phyloP scores from a whole-genome alignment of 2,329 filamentous ascomycete genomes.

The Falciphora oryzae region DNA sequence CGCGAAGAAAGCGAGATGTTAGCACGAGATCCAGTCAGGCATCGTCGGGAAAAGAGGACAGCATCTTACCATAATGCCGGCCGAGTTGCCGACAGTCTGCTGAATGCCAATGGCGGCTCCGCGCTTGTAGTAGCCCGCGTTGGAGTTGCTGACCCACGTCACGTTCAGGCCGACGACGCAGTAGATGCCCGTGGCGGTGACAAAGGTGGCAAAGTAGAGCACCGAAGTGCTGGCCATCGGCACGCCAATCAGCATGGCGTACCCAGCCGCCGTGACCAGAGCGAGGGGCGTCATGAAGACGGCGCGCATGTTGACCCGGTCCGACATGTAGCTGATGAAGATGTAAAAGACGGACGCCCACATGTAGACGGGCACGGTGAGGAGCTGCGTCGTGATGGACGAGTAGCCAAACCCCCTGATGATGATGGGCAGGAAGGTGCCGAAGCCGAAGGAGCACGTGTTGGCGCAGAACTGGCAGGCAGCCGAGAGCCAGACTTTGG shows the following conservation, averaged over 20 bases:
- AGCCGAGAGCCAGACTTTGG: constrained; percentile 23
- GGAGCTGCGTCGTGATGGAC: constrained; percentile 11
- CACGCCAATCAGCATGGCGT: constrained; percentile 12
- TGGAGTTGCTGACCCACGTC: constrained; percentile 14
- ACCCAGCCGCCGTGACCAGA: constrained; percentile 11
- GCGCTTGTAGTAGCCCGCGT: constrained; percentile 17
- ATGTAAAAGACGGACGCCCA: constrained; percentile 13
- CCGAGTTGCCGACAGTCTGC: constrained; percentile 20
- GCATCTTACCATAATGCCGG: constrained; percentile 17
- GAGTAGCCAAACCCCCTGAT: constrained; percentile 14
- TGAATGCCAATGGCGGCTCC: constrained; percentile 15
- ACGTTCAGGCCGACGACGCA: constrained; percentile 16
- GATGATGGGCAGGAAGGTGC: constrained; percentile 35
- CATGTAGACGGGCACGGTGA: constrained; percentile 13
- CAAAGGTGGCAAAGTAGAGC: constrained; percentile 16
- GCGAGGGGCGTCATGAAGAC: constrained; percentile 14
- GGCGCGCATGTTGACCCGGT: constrained; percentile 12
- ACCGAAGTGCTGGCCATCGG: constrained; percentile 11
- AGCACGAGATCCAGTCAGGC: no score
- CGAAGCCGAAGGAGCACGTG: constrained; percentile 33
- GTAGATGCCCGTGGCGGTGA: constrained; percentile 17
- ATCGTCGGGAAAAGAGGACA: constrained; percentile 13
- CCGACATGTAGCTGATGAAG: constrained; percentile 12
- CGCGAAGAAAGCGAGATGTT: no score
- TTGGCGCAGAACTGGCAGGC: constrained; percentile 32